Evolutionary conservation across 2,329 filamentous ascomycete genomes (phyloP).

Genomic region (Leptosphaerulina australis): DNA sequence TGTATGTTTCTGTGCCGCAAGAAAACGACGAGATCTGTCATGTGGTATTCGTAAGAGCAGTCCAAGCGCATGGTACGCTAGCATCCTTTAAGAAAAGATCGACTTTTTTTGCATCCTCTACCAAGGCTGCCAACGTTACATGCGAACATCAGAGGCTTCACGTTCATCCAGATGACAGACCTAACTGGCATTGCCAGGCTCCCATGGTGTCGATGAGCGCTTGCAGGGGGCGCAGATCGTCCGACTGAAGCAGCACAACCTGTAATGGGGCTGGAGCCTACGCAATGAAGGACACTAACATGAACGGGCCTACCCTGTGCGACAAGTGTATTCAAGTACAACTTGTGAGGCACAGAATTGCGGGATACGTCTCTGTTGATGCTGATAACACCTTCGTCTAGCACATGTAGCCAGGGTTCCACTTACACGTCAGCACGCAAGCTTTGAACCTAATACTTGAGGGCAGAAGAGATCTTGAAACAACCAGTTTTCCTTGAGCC

Average conservation of each 20-base stretch:
- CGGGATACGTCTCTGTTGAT: not conserved
- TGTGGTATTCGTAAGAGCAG: not conserved
- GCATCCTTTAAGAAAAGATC: not conserved
- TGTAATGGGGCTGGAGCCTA: conserved; percentile 7
- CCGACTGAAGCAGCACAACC: conserved; percentile 7
- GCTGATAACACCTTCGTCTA: not conserved
- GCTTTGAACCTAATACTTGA: not conserved
- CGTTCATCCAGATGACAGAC: not conserved
- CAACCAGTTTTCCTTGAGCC: not conserved
- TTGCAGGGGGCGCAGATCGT: not conserved
- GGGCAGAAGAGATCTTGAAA: conserved; percentile 13
- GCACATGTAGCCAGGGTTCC: not conserved
- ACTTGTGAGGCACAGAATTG: not conserved
- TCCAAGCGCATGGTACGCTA: conserved; percentile 1
- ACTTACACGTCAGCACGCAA: conserved; percentile 10
- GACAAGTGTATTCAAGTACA: conserved; percentile 16
- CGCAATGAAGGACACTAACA: conserved; percentile 4
- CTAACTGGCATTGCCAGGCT: not conserved
- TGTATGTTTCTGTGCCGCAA: not conserved
- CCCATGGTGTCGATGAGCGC: not conserved
- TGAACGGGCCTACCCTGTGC: conserved; percentile 4
- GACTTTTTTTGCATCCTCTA: conserved; percentile 3
- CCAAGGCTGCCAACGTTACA: not conserved
- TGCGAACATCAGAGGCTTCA: not conserved
- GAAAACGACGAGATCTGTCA: conserved; percentile 1